These are phyloP conservation scores for Vigna radiata DNA, from an alignment of 306 rosid genomes.

Conservation along the genomic window DNA sequence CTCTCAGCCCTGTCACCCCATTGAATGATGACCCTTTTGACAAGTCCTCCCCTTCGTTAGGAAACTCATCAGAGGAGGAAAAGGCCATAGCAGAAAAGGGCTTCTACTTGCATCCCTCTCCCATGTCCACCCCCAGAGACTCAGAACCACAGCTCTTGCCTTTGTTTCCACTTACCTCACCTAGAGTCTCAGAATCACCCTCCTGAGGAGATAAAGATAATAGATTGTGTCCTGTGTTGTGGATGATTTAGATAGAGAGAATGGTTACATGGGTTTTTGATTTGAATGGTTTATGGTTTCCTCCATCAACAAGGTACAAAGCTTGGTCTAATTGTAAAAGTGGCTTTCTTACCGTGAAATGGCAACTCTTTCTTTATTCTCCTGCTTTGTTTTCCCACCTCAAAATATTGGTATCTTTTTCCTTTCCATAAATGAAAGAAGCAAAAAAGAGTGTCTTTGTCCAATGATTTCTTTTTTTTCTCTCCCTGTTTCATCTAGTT, in stretches of 20 bases:
- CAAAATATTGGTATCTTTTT: conserved; percentile 29
- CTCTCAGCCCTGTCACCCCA: conserved; percentile 93
- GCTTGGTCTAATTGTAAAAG: conserved; percentile 67
- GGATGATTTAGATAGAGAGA: conserved; percentile 42
- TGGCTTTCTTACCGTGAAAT: conserved; percentile 52
- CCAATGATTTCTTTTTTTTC: conserved; percentile 34
- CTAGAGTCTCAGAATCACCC: conserved; percentile 76
- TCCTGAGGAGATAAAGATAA: conserved; percentile 46
- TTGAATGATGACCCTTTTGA: conserved; percentile 77
- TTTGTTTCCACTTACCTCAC: conserved; percentile 81
- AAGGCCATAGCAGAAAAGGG: conserved; percentile 93
- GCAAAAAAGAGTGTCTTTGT: conserved; percentile 23
- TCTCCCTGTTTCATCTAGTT: conserved; percentile 36
- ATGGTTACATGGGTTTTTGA: conserved; percentile 40
- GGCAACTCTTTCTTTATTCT: conserved; percentile 42
- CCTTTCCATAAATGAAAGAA: conserved; percentile 44
- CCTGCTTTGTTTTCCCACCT: conserved; percentile 22
- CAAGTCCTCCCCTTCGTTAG: conserved; percentile 81
- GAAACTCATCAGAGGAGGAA: conserved; percentile 90
- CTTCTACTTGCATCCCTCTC: conserved; percentile 83
- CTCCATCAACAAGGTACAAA: conserved; percentile 45
- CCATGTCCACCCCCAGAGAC: conserved; percentile 69
- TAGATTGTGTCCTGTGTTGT: conserved; percentile 36
- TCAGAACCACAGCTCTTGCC: conserved; percentile 80
- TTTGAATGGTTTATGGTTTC: conserved; percentile 41